Base-by-base conservation (phyloP, 495 filamentous ascomycete species). In the Coniosporium apollinis region DNA sequence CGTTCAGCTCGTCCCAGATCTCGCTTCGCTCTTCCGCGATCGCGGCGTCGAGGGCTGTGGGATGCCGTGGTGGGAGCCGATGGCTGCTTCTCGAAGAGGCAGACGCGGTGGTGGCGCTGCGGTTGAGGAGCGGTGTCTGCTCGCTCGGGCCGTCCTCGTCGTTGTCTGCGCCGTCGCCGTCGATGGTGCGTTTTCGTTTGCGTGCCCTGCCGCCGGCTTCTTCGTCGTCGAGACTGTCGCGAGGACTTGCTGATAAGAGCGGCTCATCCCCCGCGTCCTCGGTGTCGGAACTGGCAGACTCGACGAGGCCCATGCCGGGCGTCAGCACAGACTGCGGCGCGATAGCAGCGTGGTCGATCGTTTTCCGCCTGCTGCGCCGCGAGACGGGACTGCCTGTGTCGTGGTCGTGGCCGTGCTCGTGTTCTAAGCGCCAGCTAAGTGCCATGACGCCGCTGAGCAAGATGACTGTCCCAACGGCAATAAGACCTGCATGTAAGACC, bases 401-500 rank as follows among this genome's bases (percentile, higher is more conserved):
- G 56, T n/a, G 69, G 61, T 15, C 67, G 42, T 43, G 19, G 68
- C 18, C 4, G 29, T 62, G 33, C 72, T 81, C 74, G 36, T 80
- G 76, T 47, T 81, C 76, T 22, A 99, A 69, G 28, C 91, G 73
- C 89, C 89, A 99, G 15, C 83, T 93, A 5, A 99, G 68, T 28
- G 83, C 85, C 3, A 99, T 62, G 3, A 99, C 89, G 37, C 89
- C 89, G 2, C 69, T 62, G 2, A 99, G 71, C 5, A 99, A 67
- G 35, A 99, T 79, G 21, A 71, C 60, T 2, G 87, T 94, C 1
- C 89, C 89, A 3, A 99, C 52, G 1, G 84, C 69, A 38, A 99
- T 92, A 14, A 94, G 74, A 15, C 74, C 70, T 9, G 81, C 87
- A 44, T 81, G 77, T 13, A 87, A 59, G 1, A 72, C 61, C 13